phyloP scores from a whole-genome alignment of 495 filamentous ascomycete species.

The Hypoxylon trugodes region DNA sequence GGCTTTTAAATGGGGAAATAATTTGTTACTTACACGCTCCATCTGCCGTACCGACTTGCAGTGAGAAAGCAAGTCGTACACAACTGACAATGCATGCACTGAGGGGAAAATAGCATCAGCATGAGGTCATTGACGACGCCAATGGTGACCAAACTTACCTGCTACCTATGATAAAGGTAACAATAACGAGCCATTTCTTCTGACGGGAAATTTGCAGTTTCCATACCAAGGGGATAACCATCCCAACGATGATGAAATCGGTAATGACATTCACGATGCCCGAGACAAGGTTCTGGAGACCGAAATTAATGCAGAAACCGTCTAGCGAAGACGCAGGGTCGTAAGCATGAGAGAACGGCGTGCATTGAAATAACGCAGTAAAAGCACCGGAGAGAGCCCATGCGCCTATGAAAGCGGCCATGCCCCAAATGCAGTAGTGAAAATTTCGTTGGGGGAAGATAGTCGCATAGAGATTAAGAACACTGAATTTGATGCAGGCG shows the following conservation, averaged over 20 bases:
- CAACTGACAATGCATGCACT: constrained; percentile 22
- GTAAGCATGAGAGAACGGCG: constrained; percentile 22
- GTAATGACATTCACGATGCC: constrained; percentile 28
- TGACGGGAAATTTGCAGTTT: not conserved
- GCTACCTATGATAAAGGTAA: constrained; percentile 8
- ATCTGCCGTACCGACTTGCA: constrained; percentile 12
- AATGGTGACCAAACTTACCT: constrained; percentile 16
- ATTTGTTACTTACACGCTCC: constrained; percentile 10
- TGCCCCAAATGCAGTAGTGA: constrained; percentile 16
- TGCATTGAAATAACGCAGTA: constrained; percentile 28
- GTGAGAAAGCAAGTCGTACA: constrained; percentile 16
- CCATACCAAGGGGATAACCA: constrained; percentile 22
- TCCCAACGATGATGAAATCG: constrained; percentile 10
- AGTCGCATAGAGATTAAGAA: constrained; percentile 13
- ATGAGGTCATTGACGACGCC: not conserved
- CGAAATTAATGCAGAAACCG: constrained; percentile 16
- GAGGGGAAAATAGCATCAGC: not conserved
- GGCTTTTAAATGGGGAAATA: not conserved
- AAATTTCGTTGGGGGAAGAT: constrained; percentile 7
- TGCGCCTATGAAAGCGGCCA: constrained; percentile 3
- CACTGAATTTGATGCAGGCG: constrained; percentile 28
- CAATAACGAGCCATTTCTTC: constrained; percentile 6
- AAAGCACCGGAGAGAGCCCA: constrained; percentile 18
- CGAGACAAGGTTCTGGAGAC: constrained; percentile 10
- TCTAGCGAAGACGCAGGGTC: not conserved